Evolutionary conservation across 768 basidiomycete genomes (phyloP).

Genomic region (Tricholoma saponaceum): DNA sequence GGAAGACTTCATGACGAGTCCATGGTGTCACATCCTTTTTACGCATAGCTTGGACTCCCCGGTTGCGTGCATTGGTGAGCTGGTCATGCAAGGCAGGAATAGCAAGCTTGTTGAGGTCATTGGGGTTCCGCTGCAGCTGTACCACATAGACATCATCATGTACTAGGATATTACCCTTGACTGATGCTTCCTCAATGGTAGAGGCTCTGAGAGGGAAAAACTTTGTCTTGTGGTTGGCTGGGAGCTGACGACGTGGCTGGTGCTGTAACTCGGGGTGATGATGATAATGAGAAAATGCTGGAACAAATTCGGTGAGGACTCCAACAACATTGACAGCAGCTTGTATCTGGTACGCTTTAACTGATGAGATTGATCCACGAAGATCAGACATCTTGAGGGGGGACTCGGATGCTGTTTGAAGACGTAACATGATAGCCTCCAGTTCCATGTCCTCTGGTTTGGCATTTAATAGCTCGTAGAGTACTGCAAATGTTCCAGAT

Average conservation of each 20-base stretch:
- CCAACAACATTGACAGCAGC: no score
- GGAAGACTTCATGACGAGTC: slow-evolving; percentile 14
- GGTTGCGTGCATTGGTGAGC: slow-evolving; percentile 16
- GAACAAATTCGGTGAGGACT: no score
- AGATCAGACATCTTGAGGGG: no score
- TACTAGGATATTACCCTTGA: slow-evolving; percentile 18
- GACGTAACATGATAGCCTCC: no score
- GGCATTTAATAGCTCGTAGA: no score
- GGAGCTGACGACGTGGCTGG: slow-evolving; percentile 11
- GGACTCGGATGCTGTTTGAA: no score
- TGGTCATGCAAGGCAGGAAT: slow-evolving; percentile 19
- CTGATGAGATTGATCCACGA: no score
- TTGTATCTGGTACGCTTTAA: no score
- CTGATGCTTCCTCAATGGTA: slow-evolving; percentile 24
- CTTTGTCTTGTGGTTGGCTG: slow-evolving; percentile 16
- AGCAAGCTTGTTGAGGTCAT: slow-evolving; percentile 9
- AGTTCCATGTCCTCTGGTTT: no score
- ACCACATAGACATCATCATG: slow-evolving; percentile 17
- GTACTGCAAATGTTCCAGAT: no score
- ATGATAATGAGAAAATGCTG: no score
- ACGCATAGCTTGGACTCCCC: slow-evolving; percentile 7
- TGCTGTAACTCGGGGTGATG: slow-evolving; percentile 3
- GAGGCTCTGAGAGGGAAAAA: slow-evolving; percentile 15
- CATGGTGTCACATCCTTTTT: slow-evolving; percentile 12
- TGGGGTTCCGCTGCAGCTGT: slow-evolving; percentile 11